phyloP scores from a whole-genome alignment of 225 moss, liverwort and hornwort species.

The Straminergon stramineum region DNA sequence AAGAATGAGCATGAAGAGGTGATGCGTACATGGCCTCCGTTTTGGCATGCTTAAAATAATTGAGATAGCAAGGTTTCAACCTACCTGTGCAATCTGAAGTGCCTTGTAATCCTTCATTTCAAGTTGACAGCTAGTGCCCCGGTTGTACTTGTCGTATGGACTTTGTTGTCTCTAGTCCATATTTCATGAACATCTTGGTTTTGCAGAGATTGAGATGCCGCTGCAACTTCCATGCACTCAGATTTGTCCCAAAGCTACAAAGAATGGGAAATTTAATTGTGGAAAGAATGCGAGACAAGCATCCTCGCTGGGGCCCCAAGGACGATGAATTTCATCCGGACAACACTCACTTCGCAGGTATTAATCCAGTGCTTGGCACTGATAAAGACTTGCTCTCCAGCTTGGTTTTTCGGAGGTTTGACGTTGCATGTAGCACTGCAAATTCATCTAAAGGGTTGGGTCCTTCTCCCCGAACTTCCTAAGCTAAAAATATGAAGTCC shows the following conservation, averaged over 20 bases:
- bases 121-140: not conserved
- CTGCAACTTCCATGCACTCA: slow-evolving; percentile 87
- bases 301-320: slow-evolving; percentile 67
- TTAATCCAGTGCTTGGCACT: not conserved
- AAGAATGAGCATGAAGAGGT: not conserved
- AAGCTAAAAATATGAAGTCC: not conserved
- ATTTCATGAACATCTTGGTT: not conserved
- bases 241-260: slow-evolving; percentile 57
- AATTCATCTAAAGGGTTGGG: not conserved
- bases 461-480: not conserved
- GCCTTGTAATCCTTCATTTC: not conserved
- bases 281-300: slow-evolving; percentile 65
- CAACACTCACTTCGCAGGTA: slow-evolving; percentile 11
- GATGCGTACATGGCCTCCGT: not conserved
- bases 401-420: slow-evolving; percentile 23
- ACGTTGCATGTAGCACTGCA: not conserved
- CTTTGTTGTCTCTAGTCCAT: not conserved
- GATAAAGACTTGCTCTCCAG: slow-evolving; percentile 5
- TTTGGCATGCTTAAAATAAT: not conserved
- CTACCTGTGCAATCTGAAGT: not conserved
- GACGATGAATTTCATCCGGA: slow-evolving; percentile 27
- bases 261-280: slow-evolving; percentile 45
- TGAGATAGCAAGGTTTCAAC: not conserved
- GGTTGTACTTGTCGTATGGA: not conserved
- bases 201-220: slow-evolving; percentile 89